Evolutionary conservation across 2,329 filamentous ascomycete genomes (phyloP).

Genomic region (Aspergillus hortae): DNA sequence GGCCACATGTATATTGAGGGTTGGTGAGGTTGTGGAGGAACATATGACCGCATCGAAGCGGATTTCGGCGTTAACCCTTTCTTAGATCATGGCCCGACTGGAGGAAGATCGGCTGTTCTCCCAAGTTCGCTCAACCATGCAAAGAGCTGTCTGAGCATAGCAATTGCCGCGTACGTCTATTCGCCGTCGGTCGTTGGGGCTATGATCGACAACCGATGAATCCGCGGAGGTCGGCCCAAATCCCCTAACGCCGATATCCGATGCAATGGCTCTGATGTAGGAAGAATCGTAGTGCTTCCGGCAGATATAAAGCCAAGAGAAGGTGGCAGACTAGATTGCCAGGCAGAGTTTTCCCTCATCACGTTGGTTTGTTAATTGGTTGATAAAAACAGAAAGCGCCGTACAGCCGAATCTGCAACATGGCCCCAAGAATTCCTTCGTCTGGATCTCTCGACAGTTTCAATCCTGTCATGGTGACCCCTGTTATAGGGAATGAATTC

Average conservation of each 20-base stretch:
- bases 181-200: background rate
- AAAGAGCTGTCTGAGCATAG: background rate
- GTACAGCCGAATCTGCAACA: background rate
- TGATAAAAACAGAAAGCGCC: background rate
- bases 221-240: background rate
- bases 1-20: background rate
- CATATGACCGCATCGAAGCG: background rate
- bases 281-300: background rate
- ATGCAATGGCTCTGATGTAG: background rate
- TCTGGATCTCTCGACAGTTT: conserved; percentile 12
- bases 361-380: too few relatives aligned
- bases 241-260: background rate
- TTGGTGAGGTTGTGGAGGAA: background rate
- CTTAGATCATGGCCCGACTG: background rate
- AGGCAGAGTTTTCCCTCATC: too few relatives aligned
- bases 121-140: background rate
- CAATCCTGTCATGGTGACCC: conserved; percentile 21
- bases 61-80: conserved; percentile 1
- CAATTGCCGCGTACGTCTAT: too few relatives aligned
- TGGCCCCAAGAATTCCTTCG: conserved; percentile 7
- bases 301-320: background rate
- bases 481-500: conserved; percentile 43
- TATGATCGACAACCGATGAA: background rate
- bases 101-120: too few relatives aligned
- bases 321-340: too few relatives aligned